Conservation (phyloP, 352 stramenopile species). For the Phytopythium ostracodes region DNA sequence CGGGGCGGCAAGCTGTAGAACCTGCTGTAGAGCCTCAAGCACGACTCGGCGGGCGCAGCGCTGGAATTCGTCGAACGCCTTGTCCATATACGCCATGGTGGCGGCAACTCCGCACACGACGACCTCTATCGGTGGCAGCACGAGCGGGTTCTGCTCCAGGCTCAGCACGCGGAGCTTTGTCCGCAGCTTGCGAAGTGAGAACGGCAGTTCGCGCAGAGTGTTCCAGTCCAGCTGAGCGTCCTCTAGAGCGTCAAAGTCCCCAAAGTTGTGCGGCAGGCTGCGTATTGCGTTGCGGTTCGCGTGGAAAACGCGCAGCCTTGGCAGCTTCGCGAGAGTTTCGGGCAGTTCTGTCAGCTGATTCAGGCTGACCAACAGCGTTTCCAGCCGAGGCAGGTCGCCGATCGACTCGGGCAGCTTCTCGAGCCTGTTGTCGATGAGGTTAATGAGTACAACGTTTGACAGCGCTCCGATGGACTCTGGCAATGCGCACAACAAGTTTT, state of each 20-base stretch:
- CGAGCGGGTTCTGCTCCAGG: conserved; percentile 63
- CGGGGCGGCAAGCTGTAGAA: conserved; percentile 32
- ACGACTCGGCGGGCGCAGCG: conserved; percentile 37
- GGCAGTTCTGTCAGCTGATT: conserved; percentile 46
- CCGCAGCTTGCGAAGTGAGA: conserved; percentile 46
- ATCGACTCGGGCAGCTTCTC: conserved; percentile 31
- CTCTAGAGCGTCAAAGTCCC: conserved; percentile 35
- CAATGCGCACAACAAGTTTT: conserved; percentile 40
- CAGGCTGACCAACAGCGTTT: conserved; percentile 42
- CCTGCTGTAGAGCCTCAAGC: conserved; percentile 39
- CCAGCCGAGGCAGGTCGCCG: conserved; percentile 35
- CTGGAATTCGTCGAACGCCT: conserved; percentile 42
- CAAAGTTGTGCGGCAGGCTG: conserved; percentile 42
- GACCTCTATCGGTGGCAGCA: conserved; percentile 41
- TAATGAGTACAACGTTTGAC: conserved; percentile 22
- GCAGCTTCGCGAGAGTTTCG: conserved; percentile 28
- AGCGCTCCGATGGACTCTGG: conserved; percentile 38
- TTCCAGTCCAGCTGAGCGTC: conserved; percentile 70
- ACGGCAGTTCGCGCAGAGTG: conserved; percentile 49
- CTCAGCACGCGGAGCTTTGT: conserved; percentile 27
- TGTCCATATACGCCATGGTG: conserved; percentile 54
- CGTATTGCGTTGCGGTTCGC: conserved; percentile 44
- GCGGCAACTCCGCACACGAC: conserved; percentile 38
- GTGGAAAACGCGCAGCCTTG: conserved; percentile 33
- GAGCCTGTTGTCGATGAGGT: conserved; percentile 45